Evolutionary conservation across 2,329 filamentous ascomycete species (phyloP).

Genomic region (Beauveria scarabaeidicola): DNA sequence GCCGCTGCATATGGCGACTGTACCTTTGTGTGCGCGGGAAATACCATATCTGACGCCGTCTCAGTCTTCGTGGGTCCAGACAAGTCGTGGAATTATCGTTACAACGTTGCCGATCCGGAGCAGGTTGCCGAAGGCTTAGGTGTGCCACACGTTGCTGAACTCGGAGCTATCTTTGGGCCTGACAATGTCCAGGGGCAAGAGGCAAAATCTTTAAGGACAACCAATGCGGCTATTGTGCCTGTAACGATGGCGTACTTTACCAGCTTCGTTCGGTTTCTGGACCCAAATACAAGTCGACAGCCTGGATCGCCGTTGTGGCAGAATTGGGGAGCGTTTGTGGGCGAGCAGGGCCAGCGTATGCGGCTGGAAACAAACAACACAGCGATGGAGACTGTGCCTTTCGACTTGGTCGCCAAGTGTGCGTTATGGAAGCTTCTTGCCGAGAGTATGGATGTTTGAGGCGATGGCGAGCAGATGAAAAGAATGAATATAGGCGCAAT

Average conservation of each 20-base stretch:
- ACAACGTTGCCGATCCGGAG: slow-evolving; percentile 35
- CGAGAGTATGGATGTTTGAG: slow-evolving; percentile 16
- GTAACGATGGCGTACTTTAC: slow-evolving; percentile 42
- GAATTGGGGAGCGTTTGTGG: slow-evolving; percentile 23
- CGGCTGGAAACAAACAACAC: slow-evolving; percentile 30
- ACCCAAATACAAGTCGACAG: slow-evolving; percentile 33
- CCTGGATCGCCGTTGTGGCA: slow-evolving; percentile 32
- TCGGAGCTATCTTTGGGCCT: slow-evolving; percentile 41
- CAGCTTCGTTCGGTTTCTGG: slow-evolving; percentile 36
- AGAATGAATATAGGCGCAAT: background rate
- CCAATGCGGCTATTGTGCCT: slow-evolving; percentile 36
- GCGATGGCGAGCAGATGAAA: background rate
- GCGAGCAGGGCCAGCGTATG: slow-evolving; percentile 20
- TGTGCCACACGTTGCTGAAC: slow-evolving; percentile 40
- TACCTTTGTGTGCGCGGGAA: slow-evolving; percentile 36
- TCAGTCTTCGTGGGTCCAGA: slow-evolving; percentile 10
- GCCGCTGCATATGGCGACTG: slow-evolving; percentile 36
- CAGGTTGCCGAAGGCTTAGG: slow-evolving; percentile 32
- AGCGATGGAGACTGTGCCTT: slow-evolving; percentile 29
- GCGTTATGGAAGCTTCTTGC: slow-evolving; percentile 31
- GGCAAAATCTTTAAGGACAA: slow-evolving; percentile 32
- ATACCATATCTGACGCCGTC: slow-evolving; percentile 22
- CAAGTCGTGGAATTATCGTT: slow-evolving; percentile 38
- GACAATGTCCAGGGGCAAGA: slow-evolving; percentile 16
- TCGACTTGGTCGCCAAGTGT: slow-evolving; percentile 28